Evolutionary conservation across 2,329 filamentous ascomycete genomes (phyloP), one percentile per base, ranked within the genome.

Genomic region (Aspergillus costaricaensis): DNA sequence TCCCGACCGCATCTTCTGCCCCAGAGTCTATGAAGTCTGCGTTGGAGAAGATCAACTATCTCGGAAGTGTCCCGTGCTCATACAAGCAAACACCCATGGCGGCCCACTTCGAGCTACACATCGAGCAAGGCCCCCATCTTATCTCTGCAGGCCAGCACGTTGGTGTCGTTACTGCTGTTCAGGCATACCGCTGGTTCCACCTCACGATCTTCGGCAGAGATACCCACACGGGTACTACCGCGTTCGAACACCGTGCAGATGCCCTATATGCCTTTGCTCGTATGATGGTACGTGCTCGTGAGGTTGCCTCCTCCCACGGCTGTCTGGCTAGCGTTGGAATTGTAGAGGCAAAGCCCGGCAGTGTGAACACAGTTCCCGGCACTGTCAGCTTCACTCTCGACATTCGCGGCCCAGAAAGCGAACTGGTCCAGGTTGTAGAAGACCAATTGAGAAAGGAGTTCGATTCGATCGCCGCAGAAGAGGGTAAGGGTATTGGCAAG

Each of bases 71-170:
- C 0, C 81, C 83, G 8, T 84, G 85, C 21, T 86, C 81, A 56
- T 81, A 88, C 72, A 79, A 82, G 62, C 78, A 81, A 32, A 85
- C 83, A 15, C 89, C 88, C 0, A 86, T 92, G 76, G 88, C 85
- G 0, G 90, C 89, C 0, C 90, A 94, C 73, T 93, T 94, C 68
- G 91, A 94, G 74, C 81, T 95, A 9, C 91, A 95, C 70, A 94
- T 94, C 56, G 91, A 96, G 72, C 92, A 96, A 72, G 91, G 91
- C 0, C 90, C 91, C 0, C 85, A 91, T 36, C 82, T 96, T 1
- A 87, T 93, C 68, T 82, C 82, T 15, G 81, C 83, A 27, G 77
- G 81, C 25, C 82, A 87, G 65, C 86, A 87, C 57, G 83, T 94
- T 55, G 88, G 88, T 21, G 83, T 91, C 6, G 90, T 93, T 4